A percentile compares a stretch with the other conserved stretches of the same genome.
These are phyloP conservation scores for Smittium mucronatum DNA, from an alignment of 371 early-diverging fungal species.

Conservation along the genomic window DNA sequence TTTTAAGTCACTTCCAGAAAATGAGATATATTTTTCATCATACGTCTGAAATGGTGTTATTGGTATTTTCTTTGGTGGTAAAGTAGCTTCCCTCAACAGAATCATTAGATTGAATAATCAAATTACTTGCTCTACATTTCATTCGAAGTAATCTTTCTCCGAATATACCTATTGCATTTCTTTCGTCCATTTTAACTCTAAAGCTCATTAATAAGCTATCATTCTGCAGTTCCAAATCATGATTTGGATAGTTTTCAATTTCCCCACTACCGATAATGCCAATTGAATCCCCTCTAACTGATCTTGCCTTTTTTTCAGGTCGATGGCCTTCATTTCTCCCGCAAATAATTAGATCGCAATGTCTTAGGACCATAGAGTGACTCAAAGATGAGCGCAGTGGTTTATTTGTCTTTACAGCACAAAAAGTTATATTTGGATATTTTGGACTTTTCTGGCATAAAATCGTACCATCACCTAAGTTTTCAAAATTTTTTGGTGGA, in stretches of 20 bases:
- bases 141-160: not conserved
- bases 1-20: no score
- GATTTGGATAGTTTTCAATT: not conserved
- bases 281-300: no score
- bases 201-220: not conserved
- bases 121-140: not conserved
- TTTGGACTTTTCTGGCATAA: no score
- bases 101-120: not conserved
- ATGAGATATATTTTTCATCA: no score
- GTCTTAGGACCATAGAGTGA: not conserved
- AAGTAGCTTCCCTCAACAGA: no score
- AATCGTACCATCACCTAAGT: no score
- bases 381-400: not conserved
- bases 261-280: no score
- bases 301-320: no score
- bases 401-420: not conserved
- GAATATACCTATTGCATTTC: not conserved
- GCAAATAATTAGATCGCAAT: not conserved
- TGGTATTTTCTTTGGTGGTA: no score
- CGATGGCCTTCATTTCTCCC: not conserved
- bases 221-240: not conserved
- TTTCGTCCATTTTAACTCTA: not conserved
- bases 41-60: no score
- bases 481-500: no score
- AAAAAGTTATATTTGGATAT: not conserved